Evolutionary conservation across 495 filamentous ascomycete genomes (phyloP).

Genomic region (Talaromyces nanjingensis): DNA sequence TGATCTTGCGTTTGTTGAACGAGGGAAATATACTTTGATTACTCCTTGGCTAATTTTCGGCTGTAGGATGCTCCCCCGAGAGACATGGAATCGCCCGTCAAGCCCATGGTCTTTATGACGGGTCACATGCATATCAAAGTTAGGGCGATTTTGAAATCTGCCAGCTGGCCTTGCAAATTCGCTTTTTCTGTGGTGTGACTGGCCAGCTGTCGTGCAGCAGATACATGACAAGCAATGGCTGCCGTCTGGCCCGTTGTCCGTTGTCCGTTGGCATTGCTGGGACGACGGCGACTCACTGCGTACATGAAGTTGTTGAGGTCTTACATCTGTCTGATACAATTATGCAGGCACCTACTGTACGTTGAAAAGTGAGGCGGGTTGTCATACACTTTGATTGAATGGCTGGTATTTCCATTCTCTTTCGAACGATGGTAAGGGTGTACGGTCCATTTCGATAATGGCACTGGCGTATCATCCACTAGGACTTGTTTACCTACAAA

Average conservation of each 20-base stretch:
- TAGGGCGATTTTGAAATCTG: not conserved
- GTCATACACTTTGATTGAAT: not conserved
- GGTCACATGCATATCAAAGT: not conserved
- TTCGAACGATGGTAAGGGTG: not conserved
- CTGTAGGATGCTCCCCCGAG: not conserved
- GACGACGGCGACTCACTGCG: not conserved
- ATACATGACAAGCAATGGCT: not conserved
- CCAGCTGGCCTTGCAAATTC: not conserved
- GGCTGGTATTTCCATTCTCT: not conserved
- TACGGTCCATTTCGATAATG: not conserved
- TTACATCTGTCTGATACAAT: not conserved
- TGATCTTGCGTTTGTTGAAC: not conserved
- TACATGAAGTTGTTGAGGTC: not conserved
- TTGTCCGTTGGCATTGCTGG: not conserved
- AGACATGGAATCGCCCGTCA: not conserved
- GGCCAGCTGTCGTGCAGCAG: not conserved
- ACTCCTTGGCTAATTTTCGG: not conserved
- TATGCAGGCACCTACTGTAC: not conserved
- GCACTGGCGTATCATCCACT: not conserved
- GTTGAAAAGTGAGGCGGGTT: slow-evolving; percentile 5
- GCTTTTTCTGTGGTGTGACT: not conserved
- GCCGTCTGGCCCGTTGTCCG: not conserved
- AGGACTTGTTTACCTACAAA: not conserved
- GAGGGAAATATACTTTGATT: not conserved
- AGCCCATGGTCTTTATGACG: not conserved